Evolutionary conservation across 139 green algal genomes (phyloP).

Genomic region (Chlamydomonas sp.): DNA sequence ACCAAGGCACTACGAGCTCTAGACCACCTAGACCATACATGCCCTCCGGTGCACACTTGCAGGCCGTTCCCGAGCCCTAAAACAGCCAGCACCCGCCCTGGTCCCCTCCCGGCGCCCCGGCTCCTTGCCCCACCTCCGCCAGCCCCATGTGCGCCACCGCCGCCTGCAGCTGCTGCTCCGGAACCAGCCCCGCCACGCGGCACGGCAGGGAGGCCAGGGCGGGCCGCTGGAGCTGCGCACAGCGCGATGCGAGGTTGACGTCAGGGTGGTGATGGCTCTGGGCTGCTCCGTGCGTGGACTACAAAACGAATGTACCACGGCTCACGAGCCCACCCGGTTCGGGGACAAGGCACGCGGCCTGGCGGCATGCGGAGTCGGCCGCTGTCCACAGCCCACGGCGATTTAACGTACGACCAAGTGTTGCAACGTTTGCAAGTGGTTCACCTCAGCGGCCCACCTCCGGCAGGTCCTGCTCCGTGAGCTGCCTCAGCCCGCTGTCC

Average conservation of each 20-base stretch:
- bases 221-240: slow-evolving; percentile 8
- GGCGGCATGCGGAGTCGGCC: no score
- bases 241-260: no score
- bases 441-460: slow-evolving; percentile 68
- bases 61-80: neutral
- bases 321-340: neutral
- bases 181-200: slow-evolving; percentile 71
- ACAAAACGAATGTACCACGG: neutral
- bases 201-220: slow-evolving; percentile 63
- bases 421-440: no score
- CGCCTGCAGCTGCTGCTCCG: slow-evolving; percentile 49
- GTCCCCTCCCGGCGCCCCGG: neutral
- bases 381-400: no score
- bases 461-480: slow-evolving; percentile 77
- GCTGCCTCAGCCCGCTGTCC: slow-evolving; percentile 62
- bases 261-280: neutral
- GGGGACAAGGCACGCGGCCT: neutral
- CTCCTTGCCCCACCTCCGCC: slow-evolving; percentile 32
- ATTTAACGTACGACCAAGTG: no score
- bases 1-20: neutral
- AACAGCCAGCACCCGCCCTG: slow-evolving; percentile 9
- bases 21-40: neutral
- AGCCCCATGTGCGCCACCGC: neutral
- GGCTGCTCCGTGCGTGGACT: neutral
- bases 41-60: neutral